Conservation (phyloP, 371 early-diverging fungal genomes). For the Entomophthora muscae region DNA sequence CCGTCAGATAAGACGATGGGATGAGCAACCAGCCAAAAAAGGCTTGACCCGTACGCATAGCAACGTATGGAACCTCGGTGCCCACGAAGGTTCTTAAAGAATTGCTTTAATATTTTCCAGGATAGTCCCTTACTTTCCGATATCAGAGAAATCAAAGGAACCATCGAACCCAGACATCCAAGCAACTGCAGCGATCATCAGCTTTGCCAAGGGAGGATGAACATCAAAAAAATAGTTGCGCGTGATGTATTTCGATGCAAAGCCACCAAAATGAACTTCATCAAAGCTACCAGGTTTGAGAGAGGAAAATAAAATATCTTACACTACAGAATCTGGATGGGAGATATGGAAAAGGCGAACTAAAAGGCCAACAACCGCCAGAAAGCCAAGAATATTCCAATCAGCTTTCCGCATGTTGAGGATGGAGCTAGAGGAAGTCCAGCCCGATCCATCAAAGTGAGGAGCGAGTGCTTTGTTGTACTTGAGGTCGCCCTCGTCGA, state of each 20-base stretch:
- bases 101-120: not conserved
- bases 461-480: not conserved
- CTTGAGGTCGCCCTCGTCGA: constrained; percentile 4
- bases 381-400: not conserved
- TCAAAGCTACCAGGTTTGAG: constrained; percentile 18
- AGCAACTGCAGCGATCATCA: constrained; percentile 71
- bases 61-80: constrained; percentile 58
- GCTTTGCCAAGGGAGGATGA: constrained; percentile 92
- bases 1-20: constrained; percentile 64
- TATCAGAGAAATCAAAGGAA: constrained; percentile 64
- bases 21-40: constrained; percentile 51
- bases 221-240: constrained; percentile 96
- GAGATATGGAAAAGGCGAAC: constrained; percentile 7
- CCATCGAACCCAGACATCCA: constrained; percentile 69
- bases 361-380: not conserved
- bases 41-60: constrained; percentile 61
- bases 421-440: not conserved
- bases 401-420: not conserved
- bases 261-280: constrained; percentile 46
- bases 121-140: constrained; percentile 34
- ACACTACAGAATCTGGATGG: constrained; percentile 9
- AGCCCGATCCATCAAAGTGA: not conserved
- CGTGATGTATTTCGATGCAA: constrained; percentile 60
- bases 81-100: constrained; percentile 28
- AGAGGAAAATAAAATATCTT: not conserved